These are phyloP conservation scores for Schrenkiella parvula DNA, from an alignment of 345 rosid genomes.

Conservation along the genomic window DNA sequence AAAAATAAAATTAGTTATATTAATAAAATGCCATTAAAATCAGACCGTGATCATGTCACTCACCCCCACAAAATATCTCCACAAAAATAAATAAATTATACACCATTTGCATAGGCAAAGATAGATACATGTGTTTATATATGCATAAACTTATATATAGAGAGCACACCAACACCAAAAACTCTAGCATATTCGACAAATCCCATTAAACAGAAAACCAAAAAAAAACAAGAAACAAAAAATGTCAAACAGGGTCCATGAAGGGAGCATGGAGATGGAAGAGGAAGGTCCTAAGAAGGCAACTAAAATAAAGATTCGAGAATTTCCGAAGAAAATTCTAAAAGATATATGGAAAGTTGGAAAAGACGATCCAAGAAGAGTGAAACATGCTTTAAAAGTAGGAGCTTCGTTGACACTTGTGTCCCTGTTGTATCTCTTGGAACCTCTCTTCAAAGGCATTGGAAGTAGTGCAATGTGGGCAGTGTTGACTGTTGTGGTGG, in stretches of 20 bases:
- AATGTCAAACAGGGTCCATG: conserved; percentile 40
- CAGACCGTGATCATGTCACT: neutral
- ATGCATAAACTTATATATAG: neutral
- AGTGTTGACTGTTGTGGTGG: conserved; percentile 84
- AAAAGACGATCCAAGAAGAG: conserved; percentile 71
- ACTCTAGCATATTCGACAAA: neutral
- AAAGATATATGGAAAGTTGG: conserved; percentile 45
- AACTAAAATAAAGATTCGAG: conserved; percentile 32
- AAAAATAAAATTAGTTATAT: neutral
- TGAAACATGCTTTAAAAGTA: conserved; percentile 74
- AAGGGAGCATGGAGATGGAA: conserved; percentile 32
- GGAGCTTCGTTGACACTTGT: conserved; percentile 70
- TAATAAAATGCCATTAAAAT: neutral
- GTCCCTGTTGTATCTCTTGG: conserved; percentile 53
- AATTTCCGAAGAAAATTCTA: conserved; percentile 36
- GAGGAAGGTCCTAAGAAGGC: conserved; percentile 1
- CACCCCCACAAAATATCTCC: neutral
- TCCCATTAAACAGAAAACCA: neutral
- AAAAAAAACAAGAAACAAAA: neutral
- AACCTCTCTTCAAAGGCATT: conserved; percentile 61
- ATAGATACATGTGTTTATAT: neutral
- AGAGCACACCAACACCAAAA: neutral
- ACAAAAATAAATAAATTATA: neutral
- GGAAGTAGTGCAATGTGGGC: conserved; percentile 76
- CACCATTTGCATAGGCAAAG: no score